These are phyloP conservation scores for Croton laevigatus DNA, from an alignment of 441 rosid species.

Conservation along the genomic window DNA sequence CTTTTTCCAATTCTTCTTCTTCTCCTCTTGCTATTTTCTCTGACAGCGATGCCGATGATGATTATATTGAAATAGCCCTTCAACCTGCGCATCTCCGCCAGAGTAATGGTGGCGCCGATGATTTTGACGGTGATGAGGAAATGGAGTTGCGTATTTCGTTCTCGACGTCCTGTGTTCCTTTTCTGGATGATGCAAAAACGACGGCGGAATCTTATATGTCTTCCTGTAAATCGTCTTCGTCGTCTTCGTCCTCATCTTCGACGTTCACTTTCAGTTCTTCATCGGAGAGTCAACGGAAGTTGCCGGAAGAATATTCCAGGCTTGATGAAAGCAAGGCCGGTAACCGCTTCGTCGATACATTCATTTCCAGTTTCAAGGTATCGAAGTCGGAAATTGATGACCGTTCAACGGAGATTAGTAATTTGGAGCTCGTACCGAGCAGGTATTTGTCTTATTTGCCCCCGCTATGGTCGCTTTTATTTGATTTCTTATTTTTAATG, in stretches of 20 bases:
- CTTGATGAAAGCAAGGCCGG: slow-evolving; percentile 12
- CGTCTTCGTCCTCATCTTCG: slow-evolving; percentile 4
- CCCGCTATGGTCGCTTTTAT: no score
- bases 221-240: neutral
- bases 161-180: slow-evolving; percentile 23
- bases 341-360: slow-evolving; percentile 3
- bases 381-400: neutral
- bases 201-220: neutral
- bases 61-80: slow-evolving; percentile 34
- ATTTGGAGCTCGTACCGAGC: neutral
- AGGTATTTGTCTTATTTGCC: slow-evolving; percentile 16
- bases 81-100: slow-evolving; percentile 8
- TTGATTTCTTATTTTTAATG: neutral
- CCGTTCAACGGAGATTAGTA: neutral
- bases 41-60: slow-evolving; percentile 18
- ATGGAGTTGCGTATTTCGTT: slow-evolving; percentile 29
- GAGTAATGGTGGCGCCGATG: neutral
- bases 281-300: slow-evolving; percentile 19
- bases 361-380: slow-evolving; percentile 12
- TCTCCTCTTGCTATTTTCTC: slow-evolving; percentile 1
- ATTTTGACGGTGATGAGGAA: neutral
- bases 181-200: neutral
- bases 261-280: slow-evolving; percentile 16
- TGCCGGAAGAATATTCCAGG: neutral
- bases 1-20: slow-evolving; percentile 22